phyloP scores from a whole-genome alignment of 2,329 filamentous ascomycete species.

The Botryosphaeria dothidea region DNA sequence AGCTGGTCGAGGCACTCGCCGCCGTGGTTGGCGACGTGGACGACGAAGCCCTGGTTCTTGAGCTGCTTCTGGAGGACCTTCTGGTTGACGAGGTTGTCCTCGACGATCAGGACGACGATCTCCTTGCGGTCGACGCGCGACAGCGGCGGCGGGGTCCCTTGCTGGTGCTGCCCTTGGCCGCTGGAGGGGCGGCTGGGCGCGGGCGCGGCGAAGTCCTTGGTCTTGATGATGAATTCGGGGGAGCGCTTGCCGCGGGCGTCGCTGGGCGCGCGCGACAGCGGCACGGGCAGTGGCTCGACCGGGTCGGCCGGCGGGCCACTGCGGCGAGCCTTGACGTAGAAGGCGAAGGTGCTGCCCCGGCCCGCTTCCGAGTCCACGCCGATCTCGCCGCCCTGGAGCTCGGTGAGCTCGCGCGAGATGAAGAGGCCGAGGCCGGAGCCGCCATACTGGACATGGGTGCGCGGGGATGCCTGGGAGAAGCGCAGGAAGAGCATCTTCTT shows the following conservation, averaged over 20 bases:
- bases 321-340: conserved; percentile 71
- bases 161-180: not conserved
- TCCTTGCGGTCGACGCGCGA: conserved; percentile 4
- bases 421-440: conserved; percentile 78
- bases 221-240: conserved; percentile 39
- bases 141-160: too few species aligned
- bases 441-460: conserved; percentile 76
- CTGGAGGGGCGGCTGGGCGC: not conserved
- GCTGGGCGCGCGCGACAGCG: conserved; percentile 31
- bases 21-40: conserved; percentile 51
- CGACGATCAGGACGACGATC: conserved; percentile 44
- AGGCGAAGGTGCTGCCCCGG: conserved; percentile 72
- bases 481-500: conserved; percentile 75
- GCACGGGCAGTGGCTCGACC: conserved; percentile 29
- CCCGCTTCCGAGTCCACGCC: conserved; percentile 69
- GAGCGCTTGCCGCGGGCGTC: conserved; percentile 31
- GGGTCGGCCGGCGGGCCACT: conserved; percentile 42
- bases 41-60: conserved; percentile 48
- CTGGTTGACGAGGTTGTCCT: conserved; percentile 44
- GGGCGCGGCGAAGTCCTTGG: conserved; percentile 36
- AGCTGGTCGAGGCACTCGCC: conserved; percentile 48
- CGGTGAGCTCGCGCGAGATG: conserved; percentile 76
- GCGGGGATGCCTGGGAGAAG: conserved; percentile 75
- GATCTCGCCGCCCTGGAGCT: conserved; percentile 78
- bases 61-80: conserved; percentile 53